Evolutionary conservation across 2,329 filamentous ascomycete species (phyloP).

Genomic region (Neocucurbitaria cava): DNA sequence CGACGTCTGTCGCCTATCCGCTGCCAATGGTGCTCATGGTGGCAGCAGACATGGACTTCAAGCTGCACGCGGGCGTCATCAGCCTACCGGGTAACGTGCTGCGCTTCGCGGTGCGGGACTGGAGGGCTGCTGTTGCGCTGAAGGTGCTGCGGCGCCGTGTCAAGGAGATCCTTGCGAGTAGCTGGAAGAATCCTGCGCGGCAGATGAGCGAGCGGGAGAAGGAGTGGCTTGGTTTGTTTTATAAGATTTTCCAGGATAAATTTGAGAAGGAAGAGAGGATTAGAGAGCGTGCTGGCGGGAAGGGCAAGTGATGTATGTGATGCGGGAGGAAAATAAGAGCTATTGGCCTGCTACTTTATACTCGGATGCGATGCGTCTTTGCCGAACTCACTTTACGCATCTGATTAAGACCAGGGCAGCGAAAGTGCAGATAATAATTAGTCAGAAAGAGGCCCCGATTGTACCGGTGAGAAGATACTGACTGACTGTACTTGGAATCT

Average conservation of each 20-base stretch:
- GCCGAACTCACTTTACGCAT: too few relatives aligned
- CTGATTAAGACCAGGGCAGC: too few relatives aligned
- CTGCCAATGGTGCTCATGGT: constrained; percentile 77
- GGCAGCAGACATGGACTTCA: constrained; percentile 81
- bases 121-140: constrained; percentile 89
- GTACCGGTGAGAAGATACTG: too few relatives aligned
- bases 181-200: constrained; percentile 65
- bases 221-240: constrained; percentile 52
- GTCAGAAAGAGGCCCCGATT: too few relatives aligned
- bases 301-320: constrained; percentile 40
- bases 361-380: too few relatives aligned
- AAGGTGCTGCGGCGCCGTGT: constrained; percentile 78
- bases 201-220: constrained; percentile 48
- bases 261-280: constrained; percentile 44
- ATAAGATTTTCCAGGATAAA: constrained; percentile 37
- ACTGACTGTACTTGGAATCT: too few relatives aligned
- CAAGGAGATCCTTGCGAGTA: constrained; percentile 74
- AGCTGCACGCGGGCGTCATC: constrained; percentile 87
- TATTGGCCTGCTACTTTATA: too few relatives aligned
- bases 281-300: constrained; percentile 34
- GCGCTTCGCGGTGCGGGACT: constrained; percentile 82
- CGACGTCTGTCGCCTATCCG: constrained; percentile 73
- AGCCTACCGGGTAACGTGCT: constrained; percentile 87
- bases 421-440: too few relatives aligned
- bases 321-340: too few relatives aligned